Base-by-base conservation (phyloP, 352 stramenopile genomes). In the Phytophthora sansomeana region DNA sequence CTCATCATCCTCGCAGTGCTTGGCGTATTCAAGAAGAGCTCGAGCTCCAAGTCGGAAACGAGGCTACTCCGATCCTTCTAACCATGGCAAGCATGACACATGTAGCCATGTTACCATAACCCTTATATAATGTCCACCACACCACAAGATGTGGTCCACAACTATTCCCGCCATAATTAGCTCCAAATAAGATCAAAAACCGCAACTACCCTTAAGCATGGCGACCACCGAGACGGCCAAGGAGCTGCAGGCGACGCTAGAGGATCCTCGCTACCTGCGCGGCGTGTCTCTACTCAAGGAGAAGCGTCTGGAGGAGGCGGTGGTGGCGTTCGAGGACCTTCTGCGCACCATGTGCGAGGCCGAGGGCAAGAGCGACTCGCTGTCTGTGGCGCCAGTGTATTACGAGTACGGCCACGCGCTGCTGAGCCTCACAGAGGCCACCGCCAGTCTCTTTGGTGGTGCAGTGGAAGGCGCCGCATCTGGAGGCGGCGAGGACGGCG, bases 321-420 rank as follows among this genome's bases (percentile, higher is more conserved):
- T 96, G 29, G 83, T 83, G 39, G 69, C 78, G 32, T 91, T 90
- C 49, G 85, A 83, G 36, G 87, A 96, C 68, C 72, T 93, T 36
- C 73, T 96, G 53, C 84, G 83, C 58, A 92, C 81, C 36, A 85
- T 93, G 82, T 94, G 84, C 56, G 87, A 96, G 63, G 75, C 73
- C 6, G 85, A 96, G 71, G 69, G 88, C 44, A 78, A 92, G 44
- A 63, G 72, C 21, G 87, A 96, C 53, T 83, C 82, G 57, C 67
- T 96, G 16, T 69, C 59, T 1, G 72, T 90, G 2, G 84, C 84
- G 13, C 84, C 84, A 3, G 80, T 92, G 26, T 96, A 95, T 63
- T 93, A 95, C 60, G 80, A 93, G 62, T 95, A 96, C 56, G 88
- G 88, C 39, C 83, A 96, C 65, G 78, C 88, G 26, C 66, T 96